These are phyloP conservation scores for Zelopaecilomyces penicillatus DNA, from an alignment of 2,329 filamentous ascomycete genomes.

Conservation along the genomic window DNA sequence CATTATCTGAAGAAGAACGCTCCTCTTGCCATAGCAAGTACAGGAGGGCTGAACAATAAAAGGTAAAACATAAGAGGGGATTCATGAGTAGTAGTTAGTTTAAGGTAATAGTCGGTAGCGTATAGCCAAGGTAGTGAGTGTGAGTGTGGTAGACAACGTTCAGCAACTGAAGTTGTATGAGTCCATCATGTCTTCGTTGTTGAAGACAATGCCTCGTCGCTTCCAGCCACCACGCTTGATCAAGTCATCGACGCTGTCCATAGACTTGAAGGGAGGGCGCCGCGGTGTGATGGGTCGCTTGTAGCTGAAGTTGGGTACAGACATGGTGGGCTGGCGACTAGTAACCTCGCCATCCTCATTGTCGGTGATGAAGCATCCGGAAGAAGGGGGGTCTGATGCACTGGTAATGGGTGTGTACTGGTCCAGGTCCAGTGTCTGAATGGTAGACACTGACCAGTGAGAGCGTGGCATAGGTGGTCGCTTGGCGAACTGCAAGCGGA, in stretches of 20 bases:
- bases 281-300: constrained; percentile 20
- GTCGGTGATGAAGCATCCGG: constrained; percentile 14
- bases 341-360: constrained; percentile 15
- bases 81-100: too few species aligned
- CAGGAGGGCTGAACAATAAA: too few species aligned
- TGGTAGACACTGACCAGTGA: constrained; percentile 36
- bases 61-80: too few species aligned
- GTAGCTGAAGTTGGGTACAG: constrained; percentile 27
- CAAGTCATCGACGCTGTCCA: constrained; percentile 33
- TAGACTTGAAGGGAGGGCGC: constrained; percentile 29
- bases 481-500: constrained; percentile 20
- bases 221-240: constrained; percentile 37
- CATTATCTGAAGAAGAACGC: too few species aligned
- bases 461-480: constrained; percentile 27
- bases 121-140: too few species aligned
- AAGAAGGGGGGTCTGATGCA: constrained; percentile 1
- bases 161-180: too few species aligned
- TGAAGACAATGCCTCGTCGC: constrained; percentile 33
- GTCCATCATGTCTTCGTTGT: constrained; percentile 19
- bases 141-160: too few species aligned
- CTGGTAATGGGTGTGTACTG: constrained; percentile 9
- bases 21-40: too few species aligned
- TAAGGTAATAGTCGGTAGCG: too few species aligned
- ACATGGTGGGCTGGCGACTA: constrained; percentile 13
- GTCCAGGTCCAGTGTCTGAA: constrained; percentile 23